Evolutionary conservation across 2,329 filamentous ascomycete species (phyloP).

Genomic region (Cladosporium sp.): DNA sequence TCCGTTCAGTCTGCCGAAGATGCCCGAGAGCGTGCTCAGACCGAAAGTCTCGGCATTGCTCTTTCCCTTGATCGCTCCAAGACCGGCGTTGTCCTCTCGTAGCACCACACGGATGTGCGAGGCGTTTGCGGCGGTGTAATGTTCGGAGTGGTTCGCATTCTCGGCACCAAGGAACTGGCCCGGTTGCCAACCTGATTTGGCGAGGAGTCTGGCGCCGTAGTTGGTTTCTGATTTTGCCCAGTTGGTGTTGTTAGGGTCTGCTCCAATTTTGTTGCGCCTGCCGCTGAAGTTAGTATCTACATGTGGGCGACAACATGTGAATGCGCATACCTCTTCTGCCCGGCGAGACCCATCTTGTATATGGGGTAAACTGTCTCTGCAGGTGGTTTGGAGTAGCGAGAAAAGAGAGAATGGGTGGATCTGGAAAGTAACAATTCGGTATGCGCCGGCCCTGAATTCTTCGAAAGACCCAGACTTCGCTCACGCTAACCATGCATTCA

Average conservation of each 20-base stretch:
- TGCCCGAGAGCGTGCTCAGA: constrained; percentile 76
- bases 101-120: constrained; percentile 79
- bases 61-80: constrained; percentile 74
- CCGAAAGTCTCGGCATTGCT: constrained; percentile 70
- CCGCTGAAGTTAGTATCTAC: constrained; percentile 24
- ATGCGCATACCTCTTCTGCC: constrained; percentile 18
- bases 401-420: neutral
- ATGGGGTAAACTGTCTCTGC: neutral
- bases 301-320: neutral
- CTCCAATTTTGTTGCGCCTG: constrained; percentile 67
- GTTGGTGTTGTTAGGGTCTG: constrained; percentile 92
- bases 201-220: constrained; percentile 87
- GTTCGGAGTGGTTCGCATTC: constrained; percentile 67
- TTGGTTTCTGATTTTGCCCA: constrained; percentile 78
- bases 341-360: constrained; percentile 20
- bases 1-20: constrained; percentile 85
- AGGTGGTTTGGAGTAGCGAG: neutral
- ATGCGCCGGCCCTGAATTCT: constrained; percentile 3
- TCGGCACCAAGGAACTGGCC: constrained; percentile 76
- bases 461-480: neutral
- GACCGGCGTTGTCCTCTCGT: constrained; percentile 86
- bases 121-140: constrained; percentile 74
- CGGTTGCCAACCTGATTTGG: constrained; percentile 83
- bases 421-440: neutral
- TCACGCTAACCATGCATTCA: neutral